Percentiles rank a stretch among this genome's conserved stretches.
phyloP scores from a whole-genome alignment of 2,329 filamentous ascomycete species.

The Scedosporium boydii region DNA sequence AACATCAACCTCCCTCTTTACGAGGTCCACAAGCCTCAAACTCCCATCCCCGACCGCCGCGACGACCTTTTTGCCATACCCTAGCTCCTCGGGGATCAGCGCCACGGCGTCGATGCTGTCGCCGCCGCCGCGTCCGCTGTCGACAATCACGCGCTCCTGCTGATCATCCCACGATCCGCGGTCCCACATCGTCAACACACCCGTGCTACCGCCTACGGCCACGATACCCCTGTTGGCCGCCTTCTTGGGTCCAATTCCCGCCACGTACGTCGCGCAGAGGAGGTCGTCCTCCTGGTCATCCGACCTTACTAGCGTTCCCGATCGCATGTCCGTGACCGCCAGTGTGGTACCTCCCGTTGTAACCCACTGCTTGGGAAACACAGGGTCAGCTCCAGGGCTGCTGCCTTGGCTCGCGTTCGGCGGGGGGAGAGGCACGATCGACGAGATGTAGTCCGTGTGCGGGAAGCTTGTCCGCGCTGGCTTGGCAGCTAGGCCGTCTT shows the following conservation, averaged over 20 bases:
- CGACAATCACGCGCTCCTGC: conserved; percentile 76
- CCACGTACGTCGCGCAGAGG: conserved; percentile 69
- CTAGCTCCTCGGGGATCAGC: conserved; percentile 60
- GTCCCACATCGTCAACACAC: conserved; percentile 88
- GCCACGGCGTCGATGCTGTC: conserved; percentile 76
- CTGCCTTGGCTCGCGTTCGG: conserved; percentile 49
- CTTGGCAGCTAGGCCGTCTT: conserved; percentile 45
- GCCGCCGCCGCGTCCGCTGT: conserved; percentile 44
- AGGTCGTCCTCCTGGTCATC: conserved; percentile 95
- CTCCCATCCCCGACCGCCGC: conserved; percentile 75
- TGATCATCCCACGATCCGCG: conserved; percentile 92
- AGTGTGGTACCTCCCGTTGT: conserved; percentile 87
- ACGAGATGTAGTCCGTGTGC: conserved; percentile 89
- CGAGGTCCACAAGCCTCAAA: conserved; percentile 68
- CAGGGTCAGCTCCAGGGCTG: conserved; percentile 57
- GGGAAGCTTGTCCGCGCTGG: conserved; percentile 76
- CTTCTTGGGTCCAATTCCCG: conserved; percentile 61
- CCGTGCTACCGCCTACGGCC: conserved; percentile 66
- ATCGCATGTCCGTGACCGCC: conserved; percentile 77
- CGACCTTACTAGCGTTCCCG: conserved; percentile 77
- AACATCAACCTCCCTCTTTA: conserved; percentile 60
- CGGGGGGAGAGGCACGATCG: conserved; percentile 72
- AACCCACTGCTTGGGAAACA: conserved; percentile 89
- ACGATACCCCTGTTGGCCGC: conserved; percentile 58
- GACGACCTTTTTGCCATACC: conserved; percentile 60